Percentiles rank a stretch among this genome's conserved stretches.
Conservation (phyloP, 1,139 yeast species). For the Tardiomyces depauwii region DNA sequence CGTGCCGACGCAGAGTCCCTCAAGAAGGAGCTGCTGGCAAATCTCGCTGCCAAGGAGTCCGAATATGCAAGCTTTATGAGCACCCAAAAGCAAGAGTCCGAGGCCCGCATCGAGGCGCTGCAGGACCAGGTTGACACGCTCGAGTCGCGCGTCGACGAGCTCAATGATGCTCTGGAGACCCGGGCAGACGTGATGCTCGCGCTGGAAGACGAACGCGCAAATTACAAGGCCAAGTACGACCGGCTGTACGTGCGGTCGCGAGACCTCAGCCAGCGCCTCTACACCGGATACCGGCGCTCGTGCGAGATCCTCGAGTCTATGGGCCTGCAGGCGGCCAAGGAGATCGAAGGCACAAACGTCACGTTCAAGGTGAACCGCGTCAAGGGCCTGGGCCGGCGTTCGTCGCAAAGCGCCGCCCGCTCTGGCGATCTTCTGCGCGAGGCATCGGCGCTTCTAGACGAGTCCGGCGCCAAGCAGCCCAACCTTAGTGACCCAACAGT, state of each 20-base stretch:
- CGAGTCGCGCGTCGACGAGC: slow-evolving; percentile 7
- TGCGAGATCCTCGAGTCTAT: slow-evolving; percentile 62
- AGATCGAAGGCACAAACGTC: slow-evolving; percentile 12
- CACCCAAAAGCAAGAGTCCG: slow-evolving; percentile 3
- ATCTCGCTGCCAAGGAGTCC: slow-evolving; percentile 51
- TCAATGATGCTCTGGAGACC: background rate
- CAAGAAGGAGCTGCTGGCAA: slow-evolving; percentile 55
- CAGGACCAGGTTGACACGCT: slow-evolving; percentile 26
- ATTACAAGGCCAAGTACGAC: background rate
- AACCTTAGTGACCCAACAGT: slow-evolving; percentile 1
- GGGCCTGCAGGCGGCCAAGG: slow-evolving; percentile 43
- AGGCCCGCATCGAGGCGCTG: slow-evolving; percentile 7
- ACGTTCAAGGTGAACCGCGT: slow-evolving; percentile 23
- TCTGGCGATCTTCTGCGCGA: slow-evolving; percentile 3
- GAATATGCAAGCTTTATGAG: slow-evolving; percentile 33
- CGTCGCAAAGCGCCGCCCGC: background rate
- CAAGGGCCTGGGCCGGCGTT: slow-evolving; percentile 16
- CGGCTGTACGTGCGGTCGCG: slow-evolving; percentile 14
- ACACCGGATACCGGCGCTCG: slow-evolving; percentile 32
- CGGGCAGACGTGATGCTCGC: background rate
- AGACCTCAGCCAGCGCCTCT: slow-evolving; percentile 28
- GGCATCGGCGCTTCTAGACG: slow-evolving; percentile 3
- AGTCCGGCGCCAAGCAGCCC: background rate
- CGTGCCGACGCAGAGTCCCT: slow-evolving; percentile 22
- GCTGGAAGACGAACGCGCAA: background rate